Evolutionary conservation across 2,329 filamentous ascomycete genomes (phyloP).

Genomic region (Penicillium sumatraense): DNA sequence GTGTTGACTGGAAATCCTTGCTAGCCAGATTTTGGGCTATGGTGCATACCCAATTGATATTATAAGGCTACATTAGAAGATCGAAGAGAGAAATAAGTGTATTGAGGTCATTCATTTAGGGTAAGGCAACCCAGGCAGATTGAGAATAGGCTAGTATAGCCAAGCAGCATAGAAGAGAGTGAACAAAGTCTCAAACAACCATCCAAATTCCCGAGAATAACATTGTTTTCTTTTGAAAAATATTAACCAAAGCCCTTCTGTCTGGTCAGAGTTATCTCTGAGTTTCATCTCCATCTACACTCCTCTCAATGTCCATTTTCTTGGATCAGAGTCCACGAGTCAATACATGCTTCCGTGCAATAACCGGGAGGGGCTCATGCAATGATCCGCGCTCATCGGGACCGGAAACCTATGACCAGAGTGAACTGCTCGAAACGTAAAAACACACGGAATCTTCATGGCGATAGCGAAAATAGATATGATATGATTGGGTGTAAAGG

Average conservation of each 20-base stretch:
- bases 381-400: background rate
- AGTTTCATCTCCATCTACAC: background rate
- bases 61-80: too few relatives aligned
- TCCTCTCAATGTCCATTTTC: background rate
- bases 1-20: background rate
- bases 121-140: background rate
- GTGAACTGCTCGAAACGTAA: background rate
- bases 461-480: background rate
- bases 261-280: too few relatives aligned
- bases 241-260: too few relatives aligned
- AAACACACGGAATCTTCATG: background rate
- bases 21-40: background rate
- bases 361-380: background rate
- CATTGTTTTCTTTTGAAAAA: too few relatives aligned
- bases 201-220: too few relatives aligned
- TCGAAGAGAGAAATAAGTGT: too few relatives aligned
- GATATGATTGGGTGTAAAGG: background rate
- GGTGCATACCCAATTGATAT: too few relatives aligned
- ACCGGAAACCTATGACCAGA: background rate
- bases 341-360: background rate
- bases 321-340: background rate
- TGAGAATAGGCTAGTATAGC: background rate
- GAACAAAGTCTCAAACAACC: background rate
- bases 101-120: background rate
- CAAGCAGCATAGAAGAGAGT: background rate